Base-by-base conservation (phyloP, 106 monocot genomes). In the Dioscorea zingiberensis region DNA sequence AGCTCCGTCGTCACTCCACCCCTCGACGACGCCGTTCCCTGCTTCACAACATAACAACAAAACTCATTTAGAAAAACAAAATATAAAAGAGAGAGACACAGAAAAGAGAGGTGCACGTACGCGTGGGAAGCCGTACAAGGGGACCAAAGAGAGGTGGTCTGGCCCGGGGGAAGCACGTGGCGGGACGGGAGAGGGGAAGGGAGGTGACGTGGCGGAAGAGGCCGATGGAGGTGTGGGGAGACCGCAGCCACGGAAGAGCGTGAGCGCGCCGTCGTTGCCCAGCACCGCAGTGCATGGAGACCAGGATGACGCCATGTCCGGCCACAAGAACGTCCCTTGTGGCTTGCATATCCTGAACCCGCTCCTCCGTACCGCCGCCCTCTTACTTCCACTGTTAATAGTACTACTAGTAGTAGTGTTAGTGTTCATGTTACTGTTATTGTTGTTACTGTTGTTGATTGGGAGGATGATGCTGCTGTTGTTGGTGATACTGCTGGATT, bases 311-410 rank as follows among this genome's bases (percentile, higher is more conserved):
- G 28, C 67, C 79, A 80, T 78, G 66, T 69, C 73, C 15, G 92
- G 97, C 92, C 88, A 91, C 19, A 98, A 77, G 62, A 98, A 86
- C 7, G 92, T 86, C 16, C 88, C 88, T 66, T 84, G 83, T 9
- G 97, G 92, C 68, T 92, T 98, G 84, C 85, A 92, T 19, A 92
- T 76, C 51, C 75, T 83, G 81, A 98, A 98, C 29, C 92, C 84
- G 62, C 88, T 98, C 79, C 69, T 76, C 45, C 83, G 51, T 13
- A 7, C 63, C 25, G 47, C 47, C 17, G 60, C 46, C 47, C 5
- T 23, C 49, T 17, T 53, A 66, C 53, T 68, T 26, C 56, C 17
- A 21, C 25, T 22, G 23, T n/a, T n/a, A n/a, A n/a, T n/a, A n/a
- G n/a, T 38, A 38, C 9, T 38, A 38, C 38, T 38, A 6, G 38